phyloP scores from a whole-genome alignment of 257 asterid species.

The Henckelia pumila region DNA sequence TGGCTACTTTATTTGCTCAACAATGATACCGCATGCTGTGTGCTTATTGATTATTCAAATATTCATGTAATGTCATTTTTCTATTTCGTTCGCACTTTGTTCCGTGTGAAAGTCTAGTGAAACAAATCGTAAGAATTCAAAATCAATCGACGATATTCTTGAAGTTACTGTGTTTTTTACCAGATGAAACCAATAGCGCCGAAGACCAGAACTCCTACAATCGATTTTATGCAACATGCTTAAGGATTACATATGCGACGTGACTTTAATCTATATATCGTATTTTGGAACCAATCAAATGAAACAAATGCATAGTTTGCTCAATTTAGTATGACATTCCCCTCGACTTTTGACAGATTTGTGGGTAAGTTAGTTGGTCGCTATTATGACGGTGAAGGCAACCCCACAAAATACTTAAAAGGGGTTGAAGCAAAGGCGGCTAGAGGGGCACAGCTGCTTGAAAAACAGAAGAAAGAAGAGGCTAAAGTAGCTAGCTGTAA shows the following conservation, averaged over 20 bases:
- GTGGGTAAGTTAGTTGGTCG: conserved; percentile 83
- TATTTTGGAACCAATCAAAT: not conserved
- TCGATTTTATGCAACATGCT: not conserved
- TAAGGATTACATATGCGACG: not conserved
- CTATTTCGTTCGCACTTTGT: not conserved
- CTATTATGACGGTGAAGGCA: conserved; percentile 70
- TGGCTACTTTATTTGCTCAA: not conserved
- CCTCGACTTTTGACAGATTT: conserved; percentile 38
- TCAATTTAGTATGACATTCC: not conserved
- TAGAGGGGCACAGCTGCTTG: conserved; percentile 87
- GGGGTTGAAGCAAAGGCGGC: conserved; percentile 93
- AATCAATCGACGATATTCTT: not conserved
- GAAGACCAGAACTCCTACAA: not conserved
- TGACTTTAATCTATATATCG: not conserved
- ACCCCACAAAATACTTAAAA: conserved; percentile 76
- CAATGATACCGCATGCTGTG: not conserved
- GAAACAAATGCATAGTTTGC: not conserved
- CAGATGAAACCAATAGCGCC: not conserved
- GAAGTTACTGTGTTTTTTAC: not conserved
- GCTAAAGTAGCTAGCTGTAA: conserved; percentile 75
- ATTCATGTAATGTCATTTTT: not conserved
- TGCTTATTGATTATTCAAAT: not conserved
- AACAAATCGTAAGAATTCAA: too few relatives aligned
- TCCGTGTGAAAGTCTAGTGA: not conserved
- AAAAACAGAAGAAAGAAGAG: conserved; percentile 81